Base-by-base conservation (phyloP, 2,329 filamentous ascomycete species). In the Coniochaeta pulveracea region DNA sequence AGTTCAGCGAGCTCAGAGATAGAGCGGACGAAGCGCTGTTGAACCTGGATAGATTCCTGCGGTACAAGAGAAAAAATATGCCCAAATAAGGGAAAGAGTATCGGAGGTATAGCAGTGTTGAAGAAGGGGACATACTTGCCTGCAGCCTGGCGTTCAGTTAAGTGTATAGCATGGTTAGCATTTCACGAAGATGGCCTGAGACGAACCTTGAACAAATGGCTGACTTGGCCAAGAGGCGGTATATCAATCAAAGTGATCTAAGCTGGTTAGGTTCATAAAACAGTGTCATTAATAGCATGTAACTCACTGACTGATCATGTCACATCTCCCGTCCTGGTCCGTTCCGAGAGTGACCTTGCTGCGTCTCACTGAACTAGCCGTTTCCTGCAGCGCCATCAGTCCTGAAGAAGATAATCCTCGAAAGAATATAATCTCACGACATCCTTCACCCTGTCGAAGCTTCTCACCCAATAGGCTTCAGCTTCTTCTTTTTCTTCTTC, bases 401-500 rank as follows among this genome's bases (percentile, higher is more conserved):
- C n/a, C n/a, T n/a, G n/a, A n/a, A n/a, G n/a, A n/a, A n/a, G n/a
- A n/a, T n/a, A n/a, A n/a, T n/a, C n/a, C n/a, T n/a, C n/a, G n/a
- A n/a, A n/a, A n/a, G n/a, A n/a, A n/a, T n/a, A n/a, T n/a, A n/a
- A n/a, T n/a, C n/a, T n/a, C n/a, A n/a, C n/a, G n/a, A n/a, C n/a
- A n/a, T n/a, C n/a, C n/a, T n/a, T n/a, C n/a, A 15, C n/a, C n/a
- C 7, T 18, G 26, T 6, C 16, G 19, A 10, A 24, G 31, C 27
- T 12, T 4, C 25, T 62, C 48, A 75, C 21, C 70, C 72, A 37
- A 76, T 72, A 2, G 69, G 69, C 64, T 76, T 76, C 34, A 74
- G 60, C 64, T 85, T 83, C 64, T 81, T 82, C 57, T 77, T 72
- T 55, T 76, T 83, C 64, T 82, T 83, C 57, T 77, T 72, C 56